Percentiles rank a stretch among this genome's conserved stretches.
These are phyloP conservation scores for Capsella bursapastoris DNA, from an alignment of 345 rosid genomes.

Conservation along the genomic window DNA sequence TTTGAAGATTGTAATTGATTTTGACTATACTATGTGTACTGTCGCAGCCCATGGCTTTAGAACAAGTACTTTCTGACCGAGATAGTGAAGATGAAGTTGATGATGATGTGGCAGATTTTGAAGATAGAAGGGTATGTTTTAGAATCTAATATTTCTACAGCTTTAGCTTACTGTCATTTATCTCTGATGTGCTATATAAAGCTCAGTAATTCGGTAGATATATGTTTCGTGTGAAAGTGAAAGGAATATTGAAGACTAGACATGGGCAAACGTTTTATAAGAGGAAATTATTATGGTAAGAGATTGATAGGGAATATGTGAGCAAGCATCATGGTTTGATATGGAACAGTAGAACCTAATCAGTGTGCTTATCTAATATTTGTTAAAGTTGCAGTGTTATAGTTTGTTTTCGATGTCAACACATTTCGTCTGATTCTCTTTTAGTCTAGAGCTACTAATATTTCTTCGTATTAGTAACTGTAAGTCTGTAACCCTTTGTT, in stretches of 20 bases:
- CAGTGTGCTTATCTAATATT: not conserved
- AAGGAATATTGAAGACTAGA: slow-evolving; percentile 20
- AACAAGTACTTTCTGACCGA: slow-evolving; percentile 90
- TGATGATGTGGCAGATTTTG: slow-evolving; percentile 99
- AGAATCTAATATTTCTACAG: not conserved
- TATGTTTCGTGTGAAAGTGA: not conserved
- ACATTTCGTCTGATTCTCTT: slow-evolving; percentile 10
- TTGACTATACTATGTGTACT: slow-evolving; percentile 21
- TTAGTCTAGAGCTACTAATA: not conserved
- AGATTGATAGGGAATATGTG: slow-evolving; percentile 18
- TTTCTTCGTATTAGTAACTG: not conserved
- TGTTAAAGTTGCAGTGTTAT: not conserved
- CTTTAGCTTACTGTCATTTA: not conserved
- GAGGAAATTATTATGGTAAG: slow-evolving; percentile 16
- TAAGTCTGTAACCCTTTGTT: slow-evolving; percentile 5
- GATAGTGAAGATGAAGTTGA: slow-evolving; percentile 99
- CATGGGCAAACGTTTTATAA: slow-evolving; percentile 5
- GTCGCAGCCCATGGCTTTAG: slow-evolving; percentile 87
- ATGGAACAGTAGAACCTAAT: slow-evolving; percentile 29
- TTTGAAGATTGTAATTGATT: slow-evolving; percentile 22
- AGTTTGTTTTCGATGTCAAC: slow-evolving; percentile 23
- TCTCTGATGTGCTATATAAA: slow-evolving; percentile 16
- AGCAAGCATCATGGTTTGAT: slow-evolving; percentile 20
- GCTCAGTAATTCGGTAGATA: slow-evolving; percentile 31
- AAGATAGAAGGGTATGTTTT: slow-evolving; percentile 87